Base-by-base conservation (phyloP, 78 protist genomes). In the Dictyostelium citrinum region DNA sequence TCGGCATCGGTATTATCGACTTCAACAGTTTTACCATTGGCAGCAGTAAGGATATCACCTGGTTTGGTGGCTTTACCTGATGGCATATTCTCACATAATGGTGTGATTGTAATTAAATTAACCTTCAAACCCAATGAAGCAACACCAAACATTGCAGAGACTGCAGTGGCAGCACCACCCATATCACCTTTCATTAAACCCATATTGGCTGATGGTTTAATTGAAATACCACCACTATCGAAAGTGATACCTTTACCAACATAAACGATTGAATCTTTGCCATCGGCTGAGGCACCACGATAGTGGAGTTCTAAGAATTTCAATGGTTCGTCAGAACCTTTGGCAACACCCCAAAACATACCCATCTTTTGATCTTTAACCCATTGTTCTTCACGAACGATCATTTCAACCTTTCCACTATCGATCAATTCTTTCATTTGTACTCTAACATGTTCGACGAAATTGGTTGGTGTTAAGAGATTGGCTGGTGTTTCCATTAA, bases 1-100 rank as follows among this genome's bases (percentile, higher is more conserved):
- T 98, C 99, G 5, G 99, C 99, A 74, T 98, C 99, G 20, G 98
- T 97, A 96, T 98, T 98, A 94, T 97, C 96, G 31, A 98, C 91
- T 77, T 97, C 97, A 7, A 98, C 92, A 2, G 95, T 90, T 78
- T 77, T 81, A 37, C 98, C 98, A 24, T 72, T 86, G 58, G 39
- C 20, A 6, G 93, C 95, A 8, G 24, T 39, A 14, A 95, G 41
- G 39, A 97, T 60, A 55, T 97, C 97, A 31, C 96, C 97, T 33
- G 97, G 97, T 31, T 90, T 81, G 29, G 75, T 64, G 20, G 98
- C 97, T 5, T 46, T 68, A 2, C 95, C 96, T 5, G 90, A 61
- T 74, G 96, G 92, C 95, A 95, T 92, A 41, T 97, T 97, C 51
- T 97, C 98, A 29, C 93, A 82, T 37, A 97, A 90, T 60, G 97